Base-by-base conservation (phyloP, 2,329 filamentous ascomycete genomes). In the Apiospora hydei region DNA sequence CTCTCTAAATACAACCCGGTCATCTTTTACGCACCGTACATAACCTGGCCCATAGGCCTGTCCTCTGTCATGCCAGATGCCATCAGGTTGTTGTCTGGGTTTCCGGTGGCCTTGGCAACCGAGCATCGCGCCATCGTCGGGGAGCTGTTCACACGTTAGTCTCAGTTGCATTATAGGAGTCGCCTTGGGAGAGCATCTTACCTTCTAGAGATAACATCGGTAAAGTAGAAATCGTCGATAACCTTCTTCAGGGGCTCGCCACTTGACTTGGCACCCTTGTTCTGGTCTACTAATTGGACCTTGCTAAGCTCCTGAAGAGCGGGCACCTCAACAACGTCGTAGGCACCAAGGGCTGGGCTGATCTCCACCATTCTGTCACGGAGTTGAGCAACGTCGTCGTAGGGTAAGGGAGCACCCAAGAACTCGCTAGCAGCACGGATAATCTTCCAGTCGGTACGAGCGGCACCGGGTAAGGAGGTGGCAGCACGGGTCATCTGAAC, bases 41-140 rank as follows among this genome's bases (percentile, higher is more conserved):
- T 88, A 71, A 90, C 81, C 81, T 90, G 89, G 69, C 89, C 89
- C 85, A 88, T 86, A 4, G 89, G 89, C 82, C 85, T 88, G 77
- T 90, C 88, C 77, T 90, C 88, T 79, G 88, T 87, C 81, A 90
- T 88, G 71, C 93, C 93, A 30, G 92, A 87, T 70, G 92, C 92
- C 91, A 95, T 92, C 77, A 94, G 90, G 84, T 95, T 94, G 71
- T 91, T 95, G 82, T 93, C 88, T 72, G 92, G 89, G 84, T 95
- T 93, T 73, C 92, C 91, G 13, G 91, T 91, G 72, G 92, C 93
- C 89, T 98, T 98, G 76, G 95, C 93, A 70, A 94, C 96, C 69
- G 95, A 97, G 88, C 95, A 98, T 81, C 96, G 93, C 73, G 96
- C 96, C 96, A 99, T 99, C 72, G 96, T 99, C 69, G 96, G 95